A percentile compares a stretch with the other conserved stretches of the same genome.
Evolutionary conservation across 1,284 basidiomycete species (phyloP).

Genomic region (Porphyrellus sp.): DNA sequence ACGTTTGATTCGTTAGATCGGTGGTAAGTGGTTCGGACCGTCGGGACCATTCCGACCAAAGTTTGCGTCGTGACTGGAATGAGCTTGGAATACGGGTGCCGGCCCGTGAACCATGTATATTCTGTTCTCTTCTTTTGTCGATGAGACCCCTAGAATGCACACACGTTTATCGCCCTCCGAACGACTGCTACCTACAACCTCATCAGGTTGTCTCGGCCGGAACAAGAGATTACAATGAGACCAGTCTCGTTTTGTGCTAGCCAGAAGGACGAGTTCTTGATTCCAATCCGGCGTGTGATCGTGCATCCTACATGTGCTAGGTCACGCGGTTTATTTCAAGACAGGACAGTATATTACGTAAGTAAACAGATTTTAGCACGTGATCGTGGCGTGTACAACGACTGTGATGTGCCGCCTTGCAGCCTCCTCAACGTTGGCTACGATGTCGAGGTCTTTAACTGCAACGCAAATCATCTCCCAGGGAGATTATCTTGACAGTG

Average conservation of each 20-base stretch:
- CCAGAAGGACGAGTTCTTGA: neutral
- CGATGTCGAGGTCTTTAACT: constrained; percentile 65
- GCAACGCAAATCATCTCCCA: constrained; percentile 66
- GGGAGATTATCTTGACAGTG: constrained; percentile 80
- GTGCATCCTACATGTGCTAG: neutral
- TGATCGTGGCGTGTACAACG: constrained; percentile 17
- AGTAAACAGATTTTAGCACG: constrained; percentile 12
- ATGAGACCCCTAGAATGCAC: constrained; percentile 1
- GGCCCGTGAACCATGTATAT: neutral
- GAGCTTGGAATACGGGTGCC: neutral
- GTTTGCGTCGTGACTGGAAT: constrained; percentile 26
- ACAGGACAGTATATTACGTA: constrained; percentile 16
- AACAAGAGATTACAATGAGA: constrained; percentile 13
- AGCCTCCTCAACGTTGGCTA: constrained; percentile 23
- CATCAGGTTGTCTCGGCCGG: constrained; percentile 17
- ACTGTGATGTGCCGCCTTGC: neutral
- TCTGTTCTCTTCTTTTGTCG: neutral
- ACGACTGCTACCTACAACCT: neutral
- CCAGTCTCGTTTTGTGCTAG: neutral
- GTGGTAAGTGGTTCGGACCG: constrained; percentile 68
- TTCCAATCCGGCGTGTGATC: constrained; percentile 7
- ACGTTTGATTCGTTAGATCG: constrained; percentile 41
- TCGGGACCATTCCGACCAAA: constrained; percentile 51
- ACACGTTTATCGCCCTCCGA: constrained; percentile 10
- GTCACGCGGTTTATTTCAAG: neutral